Base-by-base conservation (phyloP, 1,139 yeast genomes). In the Taphrina deformans region DNA sequence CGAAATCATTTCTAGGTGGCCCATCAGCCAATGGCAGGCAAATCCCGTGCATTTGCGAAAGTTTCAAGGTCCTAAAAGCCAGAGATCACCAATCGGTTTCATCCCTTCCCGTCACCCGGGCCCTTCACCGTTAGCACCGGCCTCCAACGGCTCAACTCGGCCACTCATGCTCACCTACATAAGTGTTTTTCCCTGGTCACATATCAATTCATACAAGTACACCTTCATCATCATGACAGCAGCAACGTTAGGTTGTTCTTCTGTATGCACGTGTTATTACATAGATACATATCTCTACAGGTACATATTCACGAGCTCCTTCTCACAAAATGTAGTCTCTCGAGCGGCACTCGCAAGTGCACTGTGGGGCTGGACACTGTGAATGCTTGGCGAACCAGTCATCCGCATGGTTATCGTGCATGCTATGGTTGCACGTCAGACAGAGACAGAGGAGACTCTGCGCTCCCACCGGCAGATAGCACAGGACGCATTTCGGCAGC, bases 361-460 rank as follows among this genome's bases (percentile, higher is more conserved):
- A 93, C 63, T 91, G 96, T 0, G 98, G 97, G 1, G 92, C 96
- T 0, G 99, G 97, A 73, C 99, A 93, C 1, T 89, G 84, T 66
- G 83, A 84, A 72, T 92, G 96, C 74, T 86, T 87, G 21, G 87
- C 82, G 73, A 93, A 93, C 98, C 98, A 93, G 72, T 90, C 96
- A 70, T 88, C 91, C 0, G 98, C 97, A 75, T 93, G 98, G 16
- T 87, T 90, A 0, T 96, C 92, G 77, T 93, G 99, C 82, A 87
- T 85, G 0, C 97, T 97, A 73, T 93, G 98, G 73, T 88, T 89
- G 74, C 98, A 93, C 29, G 87, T 84, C 69, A 93, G 78, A 73
- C 99, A 93, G 75, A 90, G 90, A 70, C 95, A 89, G 70, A 93
- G 91, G 65, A 67, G 55, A 21, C 59, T 38, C 23, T 66, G 69